These are phyloP conservation scores for Candida pseudoglaebosa DNA, from an alignment of 805 yeast species.

Conservation along the genomic window DNA sequence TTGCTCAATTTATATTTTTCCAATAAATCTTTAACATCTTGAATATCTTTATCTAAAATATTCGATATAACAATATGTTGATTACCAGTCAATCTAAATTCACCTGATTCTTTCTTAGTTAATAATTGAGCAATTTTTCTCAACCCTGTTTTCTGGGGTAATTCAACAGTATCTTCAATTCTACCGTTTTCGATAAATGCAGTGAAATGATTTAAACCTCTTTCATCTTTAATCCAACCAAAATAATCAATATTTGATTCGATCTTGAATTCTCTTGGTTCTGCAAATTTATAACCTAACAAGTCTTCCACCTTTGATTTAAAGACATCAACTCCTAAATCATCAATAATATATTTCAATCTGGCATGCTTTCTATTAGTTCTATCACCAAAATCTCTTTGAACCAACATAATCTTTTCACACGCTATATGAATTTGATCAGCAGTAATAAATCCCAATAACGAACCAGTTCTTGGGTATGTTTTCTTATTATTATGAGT, in stretches of 20 bases:
- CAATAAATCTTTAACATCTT: slow-evolving; percentile 57
- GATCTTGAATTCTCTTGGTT: slow-evolving; percentile 69
- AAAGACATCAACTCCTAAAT: slow-evolving; percentile 83
- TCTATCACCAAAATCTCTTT: slow-evolving; percentile 94
- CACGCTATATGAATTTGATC: slow-evolving; percentile 74
- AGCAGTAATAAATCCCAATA: slow-evolving; percentile 68
- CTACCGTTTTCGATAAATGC: slow-evolving; percentile 95
- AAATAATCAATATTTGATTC: slow-evolving; percentile 86
- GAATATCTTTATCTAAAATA: slow-evolving; percentile 65
- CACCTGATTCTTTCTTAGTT: slow-evolving; percentile 59
- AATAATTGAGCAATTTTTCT: slow-evolving; percentile 71
- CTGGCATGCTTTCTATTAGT: slow-evolving; percentile 96
- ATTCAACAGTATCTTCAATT: slow-evolving; percentile 86
- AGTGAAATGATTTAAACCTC: slow-evolving; percentile 83
- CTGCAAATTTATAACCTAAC: slow-evolving; percentile 71
- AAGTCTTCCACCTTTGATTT: slow-evolving; percentile 76
- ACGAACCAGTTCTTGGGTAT: slow-evolving; percentile 90
- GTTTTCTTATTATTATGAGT: slow-evolving; percentile 96
- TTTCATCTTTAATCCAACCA: slow-evolving; percentile 90
- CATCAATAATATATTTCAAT: slow-evolving; percentile 94
- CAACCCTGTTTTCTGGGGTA: slow-evolving; percentile 87
- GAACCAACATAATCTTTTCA: slow-evolving; percentile 89
- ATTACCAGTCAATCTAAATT: slow-evolving; percentile 92
- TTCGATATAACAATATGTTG: slow-evolving; percentile 83
- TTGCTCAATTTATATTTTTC: slow-evolving; percentile 78